A percentile compares a stretch with the other conserved stretches of the same genome.
Evolutionary conservation across 129 eudicot species (phyloP).

Genomic region (Lactuca sativa): DNA sequence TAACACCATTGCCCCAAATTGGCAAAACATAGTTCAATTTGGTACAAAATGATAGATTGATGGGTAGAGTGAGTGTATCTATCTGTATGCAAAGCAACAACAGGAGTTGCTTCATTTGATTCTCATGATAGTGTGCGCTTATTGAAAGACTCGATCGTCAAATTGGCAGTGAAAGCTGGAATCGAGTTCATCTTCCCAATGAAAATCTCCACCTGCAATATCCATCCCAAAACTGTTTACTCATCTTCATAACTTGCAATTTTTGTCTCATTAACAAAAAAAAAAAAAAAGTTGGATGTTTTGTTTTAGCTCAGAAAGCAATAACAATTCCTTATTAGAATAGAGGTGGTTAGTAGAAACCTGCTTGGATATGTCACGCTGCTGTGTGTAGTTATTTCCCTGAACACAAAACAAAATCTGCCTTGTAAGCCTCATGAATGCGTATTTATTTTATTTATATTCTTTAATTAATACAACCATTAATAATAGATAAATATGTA

Average conservation of each 20-base stretch:
- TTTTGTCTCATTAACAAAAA: no score
- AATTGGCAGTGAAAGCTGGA: constrained; percentile 95
- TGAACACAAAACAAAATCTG: constrained; percentile 28
- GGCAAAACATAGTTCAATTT: constrained; percentile 1
- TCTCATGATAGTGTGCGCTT: constrained; percentile 80
- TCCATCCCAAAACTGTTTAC: no score
- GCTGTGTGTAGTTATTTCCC: constrained; percentile 75
- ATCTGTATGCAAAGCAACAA: not conserved
- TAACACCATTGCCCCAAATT: not conserved
- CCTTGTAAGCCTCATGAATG: constrained; percentile 1
- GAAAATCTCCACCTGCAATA: constrained; percentile 70
- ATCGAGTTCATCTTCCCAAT: constrained; percentile 77
- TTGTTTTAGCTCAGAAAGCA: not conserved
- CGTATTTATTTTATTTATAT: not conserved
- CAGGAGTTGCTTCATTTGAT: not conserved
- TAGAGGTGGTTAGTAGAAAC: constrained; percentile 23
- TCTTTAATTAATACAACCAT: not conserved
- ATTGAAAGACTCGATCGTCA: constrained; percentile 92
- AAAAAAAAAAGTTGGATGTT: no score
- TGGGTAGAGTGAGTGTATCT: no score
- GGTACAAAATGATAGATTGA: not conserved
- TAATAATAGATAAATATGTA: not conserved
- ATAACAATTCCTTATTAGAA: not conserved
- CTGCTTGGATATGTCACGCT: constrained; percentile 86
- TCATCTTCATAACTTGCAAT: no score